A percentile compares a stretch with the other conserved stretches of the same genome.
Evolutionary conservation across 768 basidiomycete genomes (phyloP).

Genomic region (Auriscalpium orientale): DNA sequence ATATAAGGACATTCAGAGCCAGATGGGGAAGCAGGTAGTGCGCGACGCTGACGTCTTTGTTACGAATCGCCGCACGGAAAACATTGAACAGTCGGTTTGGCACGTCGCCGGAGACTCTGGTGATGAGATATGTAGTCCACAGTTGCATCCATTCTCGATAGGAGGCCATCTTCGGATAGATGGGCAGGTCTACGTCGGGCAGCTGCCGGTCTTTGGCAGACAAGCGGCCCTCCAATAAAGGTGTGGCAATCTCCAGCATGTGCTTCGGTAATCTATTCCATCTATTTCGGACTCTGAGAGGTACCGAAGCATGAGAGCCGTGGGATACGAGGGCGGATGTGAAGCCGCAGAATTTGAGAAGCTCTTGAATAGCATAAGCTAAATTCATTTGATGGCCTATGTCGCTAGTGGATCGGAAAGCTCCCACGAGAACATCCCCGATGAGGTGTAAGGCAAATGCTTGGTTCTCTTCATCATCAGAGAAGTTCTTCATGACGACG

Average conservation of each 20-base stretch:
- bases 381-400: slow-evolving; percentile 85
- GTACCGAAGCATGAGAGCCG: slow-evolving; percentile 39
- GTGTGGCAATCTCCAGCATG: slow-evolving; percentile 78
- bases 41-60: slow-evolving; percentile 92
- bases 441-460: slow-evolving; percentile 84
- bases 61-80: slow-evolving; percentile 70
- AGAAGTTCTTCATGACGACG: slow-evolving; percentile 75
- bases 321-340: slow-evolving; percentile 62
- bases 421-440: slow-evolving; percentile 74
- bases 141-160: slow-evolving; percentile 95
- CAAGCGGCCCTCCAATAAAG: slow-evolving; percentile 64
- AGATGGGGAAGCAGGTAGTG: slow-evolving; percentile 88
- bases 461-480: slow-evolving; percentile 66
- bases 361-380: slow-evolving; percentile 87
- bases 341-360: slow-evolving; percentile 83
- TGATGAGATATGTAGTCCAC: slow-evolving; percentile 81
- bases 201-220: slow-evolving; percentile 33
- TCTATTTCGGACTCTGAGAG: slow-evolving; percentile 59
- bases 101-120: slow-evolving; percentile 44
- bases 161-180: slow-evolving; percentile 69
- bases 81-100: slow-evolving; percentile 70
- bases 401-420: slow-evolving; percentile 91
- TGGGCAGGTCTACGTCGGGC: slow-evolving; percentile 46
- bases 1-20: slow-evolving; percentile 76
- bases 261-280: slow-evolving; percentile 81